Evolutionary conservation across 2,329 filamentous ascomycete species (phyloP).

Genomic region (Microsporum canis): DNA sequence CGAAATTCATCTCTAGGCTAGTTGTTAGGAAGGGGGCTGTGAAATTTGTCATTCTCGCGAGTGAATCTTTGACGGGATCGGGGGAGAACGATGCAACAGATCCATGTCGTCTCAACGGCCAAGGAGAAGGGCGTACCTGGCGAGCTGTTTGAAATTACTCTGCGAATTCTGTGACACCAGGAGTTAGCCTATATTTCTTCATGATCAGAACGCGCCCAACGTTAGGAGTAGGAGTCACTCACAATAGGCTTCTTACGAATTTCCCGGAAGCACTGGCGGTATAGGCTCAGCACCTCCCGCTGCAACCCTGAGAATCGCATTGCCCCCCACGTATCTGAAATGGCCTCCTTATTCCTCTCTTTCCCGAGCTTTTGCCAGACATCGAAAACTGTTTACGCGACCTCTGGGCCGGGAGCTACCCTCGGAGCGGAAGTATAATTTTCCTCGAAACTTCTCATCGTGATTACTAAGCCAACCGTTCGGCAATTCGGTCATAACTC

Average conservation of each 20-base stretch:
- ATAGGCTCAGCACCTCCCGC: constrained; percentile 73
- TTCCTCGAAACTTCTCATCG: neutral
- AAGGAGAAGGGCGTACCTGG: constrained; percentile 26
- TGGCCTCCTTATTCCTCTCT: neutral
- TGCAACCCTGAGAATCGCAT: constrained; percentile 66
- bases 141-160: constrained; percentile 32
- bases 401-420: neutral
- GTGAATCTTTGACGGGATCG: neutral
- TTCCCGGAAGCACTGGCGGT: constrained; percentile 73
- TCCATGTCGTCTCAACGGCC: neutral
- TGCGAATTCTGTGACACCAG: constrained; percentile 25
- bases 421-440: neutral
- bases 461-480: neutral
- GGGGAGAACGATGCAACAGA: neutral
- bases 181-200: neutral
- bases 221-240: constrained; percentile 19
- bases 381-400: neutral
- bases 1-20: constrained; percentile 62
- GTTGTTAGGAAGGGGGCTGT: neutral
- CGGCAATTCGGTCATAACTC: neutral
- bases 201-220: neutral
- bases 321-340: neutral
- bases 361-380: neutral
- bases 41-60: neutral
- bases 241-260: constrained; percentile 70